Base-by-base conservation (phyloP, 164 flowering plant genomes). In the Vitis labrusca region DNA sequence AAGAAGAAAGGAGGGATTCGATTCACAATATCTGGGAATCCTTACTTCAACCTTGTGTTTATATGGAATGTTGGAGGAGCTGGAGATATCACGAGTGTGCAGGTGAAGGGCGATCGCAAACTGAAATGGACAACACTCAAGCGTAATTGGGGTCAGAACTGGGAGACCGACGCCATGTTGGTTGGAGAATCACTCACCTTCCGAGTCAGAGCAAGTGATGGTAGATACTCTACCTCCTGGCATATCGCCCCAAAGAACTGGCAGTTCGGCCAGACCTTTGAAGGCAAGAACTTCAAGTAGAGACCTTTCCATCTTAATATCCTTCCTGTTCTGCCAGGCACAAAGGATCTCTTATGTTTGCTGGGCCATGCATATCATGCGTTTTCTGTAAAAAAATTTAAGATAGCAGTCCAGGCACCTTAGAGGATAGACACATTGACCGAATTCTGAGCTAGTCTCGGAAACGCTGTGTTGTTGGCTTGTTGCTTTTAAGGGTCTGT, bases 31-130 rank as follows among this genome's bases (percentile, higher is more conserved):
- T 77, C 74, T 0, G 91, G 93, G 27, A 80, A 83, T 49, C 86
- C 84, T 0, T 82, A 85, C 59, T 89, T 74, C 82, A 79, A 74
- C 66, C 49, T 79, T 67, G 88, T 92, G 5, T 55, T 76, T 50
- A 78, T 90, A 23, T 83, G 80, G 83, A 92, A 92, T 50, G 96
- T 90, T 0, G 97, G 80, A 17, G 96, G 94, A 10, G 88, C 94
- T 0, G 96, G 97, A n/a, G 92, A 92, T 27, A 70, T 92, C 2
- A 47, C 12, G 11, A 50, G 70, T 7, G 77, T 89, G 59, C 63
- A 69, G 63, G 86, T 90, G 59, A 92, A 89, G 76, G 91, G 88
- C 0, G 11, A 70, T 65, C 68, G 79, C 50, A 64, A 70, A 61
- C 67, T 75, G 16, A 73, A 65, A 17, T 91, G 92, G 90, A 83